Evolutionary conservation across 2,329 filamentous ascomycete genomes (phyloP).

Genomic region (Ascochyta clinopodiicola): DNA sequence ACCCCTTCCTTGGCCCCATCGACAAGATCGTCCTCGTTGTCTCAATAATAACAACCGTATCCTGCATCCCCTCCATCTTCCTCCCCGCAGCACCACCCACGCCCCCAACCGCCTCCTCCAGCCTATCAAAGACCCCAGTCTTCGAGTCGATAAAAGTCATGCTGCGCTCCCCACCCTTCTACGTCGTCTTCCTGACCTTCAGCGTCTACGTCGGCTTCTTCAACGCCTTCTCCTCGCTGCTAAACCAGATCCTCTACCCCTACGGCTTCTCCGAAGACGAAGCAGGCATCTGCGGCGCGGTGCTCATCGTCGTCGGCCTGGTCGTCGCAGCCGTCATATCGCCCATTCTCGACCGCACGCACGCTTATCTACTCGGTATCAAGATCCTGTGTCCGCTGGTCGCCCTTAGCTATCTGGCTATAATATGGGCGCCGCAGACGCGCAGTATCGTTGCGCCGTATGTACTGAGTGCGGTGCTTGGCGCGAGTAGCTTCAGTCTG

Average conservation of each 20-base stretch:
- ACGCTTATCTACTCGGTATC: constrained; percentile 76
- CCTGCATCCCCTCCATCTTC: constrained; percentile 78
- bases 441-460: constrained; percentile 71
- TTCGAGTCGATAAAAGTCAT: constrained; percentile 58
- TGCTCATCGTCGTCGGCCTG: constrained; percentile 89
- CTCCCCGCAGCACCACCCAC: constrained; percentile 78
- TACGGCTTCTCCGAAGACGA: constrained; percentile 85
- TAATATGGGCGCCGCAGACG: constrained; percentile 80
- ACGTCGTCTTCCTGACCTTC: constrained; percentile 82
- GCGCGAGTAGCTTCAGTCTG: constrained; percentile 79
- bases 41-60: constrained; percentile 77
- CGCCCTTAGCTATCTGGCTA: constrained; percentile 73
- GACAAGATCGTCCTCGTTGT: constrained; percentile 86
- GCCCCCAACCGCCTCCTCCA: constrained; percentile 73
- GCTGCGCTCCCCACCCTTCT: constrained; percentile 71
- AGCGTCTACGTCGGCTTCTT: constrained; percentile 87
- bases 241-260: constrained; percentile 88
- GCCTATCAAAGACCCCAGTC: constrained; percentile 61
- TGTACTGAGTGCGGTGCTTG: constrained; percentile 75
- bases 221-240: constrained; percentile 85
- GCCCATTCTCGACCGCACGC: constrained; percentile 84
- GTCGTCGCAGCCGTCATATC: constrained; percentile 76
- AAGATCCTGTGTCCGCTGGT: constrained; percentile 78
- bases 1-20: constrained; percentile 77
- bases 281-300: constrained; percentile 85